A percentile compares a stretch with the other conserved stretches of the same genome.
These are phyloP conservation scores for Coffea eugenioides DNA, from an alignment of 257 asterid species.

Conservation along the genomic window DNA sequence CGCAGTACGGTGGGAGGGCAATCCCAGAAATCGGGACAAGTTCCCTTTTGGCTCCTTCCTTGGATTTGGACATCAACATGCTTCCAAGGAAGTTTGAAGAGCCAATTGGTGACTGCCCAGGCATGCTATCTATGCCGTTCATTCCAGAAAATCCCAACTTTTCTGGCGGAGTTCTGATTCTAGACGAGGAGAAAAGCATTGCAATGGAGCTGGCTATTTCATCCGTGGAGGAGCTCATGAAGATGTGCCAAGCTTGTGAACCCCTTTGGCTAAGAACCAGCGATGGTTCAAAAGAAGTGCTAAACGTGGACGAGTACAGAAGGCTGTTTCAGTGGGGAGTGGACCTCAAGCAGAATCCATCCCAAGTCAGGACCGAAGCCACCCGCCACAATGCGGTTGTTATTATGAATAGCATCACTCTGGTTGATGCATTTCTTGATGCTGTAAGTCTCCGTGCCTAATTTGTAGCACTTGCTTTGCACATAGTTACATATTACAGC, in stretches of 20 bases:
- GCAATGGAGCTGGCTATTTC: slow-evolving; percentile 77
- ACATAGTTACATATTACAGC: neutral
- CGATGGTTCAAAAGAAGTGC: slow-evolving; percentile 35
- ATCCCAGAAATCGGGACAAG: slow-evolving; percentile 43
- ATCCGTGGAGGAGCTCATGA: slow-evolving; percentile 51
- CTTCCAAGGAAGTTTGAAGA: slow-evolving; percentile 58
- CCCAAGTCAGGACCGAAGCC: slow-evolving; percentile 61
- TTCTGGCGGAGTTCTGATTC: slow-evolving; percentile 42
- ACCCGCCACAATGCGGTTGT: slow-evolving; percentile 70
- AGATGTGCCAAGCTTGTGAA: slow-evolving; percentile 61
- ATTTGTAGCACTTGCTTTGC: neutral
- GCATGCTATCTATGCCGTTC: slow-evolving; percentile 52
- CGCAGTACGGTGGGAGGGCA: slow-evolving; percentile 68
- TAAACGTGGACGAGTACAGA: slow-evolving; percentile 67
- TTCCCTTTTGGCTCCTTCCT: slow-evolving; percentile 43
- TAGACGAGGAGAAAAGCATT: slow-evolving; percentile 70
- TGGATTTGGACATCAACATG: slow-evolving; percentile 62
- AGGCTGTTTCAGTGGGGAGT: slow-evolving; percentile 65
- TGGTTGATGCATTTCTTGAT: slow-evolving; percentile 85
- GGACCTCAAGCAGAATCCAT: slow-evolving; percentile 33
- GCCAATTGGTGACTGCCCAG: slow-evolving; percentile 32
- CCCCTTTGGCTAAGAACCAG: slow-evolving; percentile 61
- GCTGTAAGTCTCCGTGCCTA: slow-evolving; percentile 46
- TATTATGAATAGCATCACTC: slow-evolving; percentile 86
- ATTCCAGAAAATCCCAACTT: slow-evolving; percentile 55